Evolutionary conservation across 257 asterid genomes (phyloP).

Genomic region (Nicotiana tabacum): DNA sequence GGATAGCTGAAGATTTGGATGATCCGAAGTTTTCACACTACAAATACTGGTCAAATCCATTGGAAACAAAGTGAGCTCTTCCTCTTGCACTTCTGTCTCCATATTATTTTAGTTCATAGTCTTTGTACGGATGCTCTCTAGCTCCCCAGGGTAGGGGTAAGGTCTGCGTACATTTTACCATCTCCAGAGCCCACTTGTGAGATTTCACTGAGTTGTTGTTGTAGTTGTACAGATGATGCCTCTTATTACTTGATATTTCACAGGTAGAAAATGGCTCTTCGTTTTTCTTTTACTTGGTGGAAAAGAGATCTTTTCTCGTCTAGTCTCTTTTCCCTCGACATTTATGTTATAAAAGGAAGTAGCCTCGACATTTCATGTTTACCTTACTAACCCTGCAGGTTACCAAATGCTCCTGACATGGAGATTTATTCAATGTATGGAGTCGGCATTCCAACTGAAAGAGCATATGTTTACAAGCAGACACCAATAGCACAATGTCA

Average conservation of each 20-base stretch:
- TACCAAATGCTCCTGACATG: conserved; percentile 85
- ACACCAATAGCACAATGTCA: conserved; percentile 54
- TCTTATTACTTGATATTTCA: background rate
- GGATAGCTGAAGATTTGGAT: conserved; percentile 80
- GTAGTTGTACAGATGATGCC: background rate
- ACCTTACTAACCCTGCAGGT: conserved; percentile 27
- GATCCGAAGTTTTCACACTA: conserved; percentile 69
- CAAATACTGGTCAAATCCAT: conserved; percentile 90
- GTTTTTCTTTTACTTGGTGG: background rate
- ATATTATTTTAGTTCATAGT: background rate
- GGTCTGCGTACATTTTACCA: too few species aligned
- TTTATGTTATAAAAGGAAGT: background rate
- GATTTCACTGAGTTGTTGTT: too few species aligned
- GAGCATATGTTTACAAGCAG: conserved; percentile 62
- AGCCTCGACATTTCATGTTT: background rate
- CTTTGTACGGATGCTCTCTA: background rate
- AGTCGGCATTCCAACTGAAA: conserved; percentile 67
- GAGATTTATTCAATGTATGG: conserved; percentile 75
- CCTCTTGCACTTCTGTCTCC: background rate
- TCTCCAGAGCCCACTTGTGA: too few species aligned
- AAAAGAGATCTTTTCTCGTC: background rate
- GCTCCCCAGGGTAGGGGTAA: too few species aligned
- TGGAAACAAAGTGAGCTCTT: conserved; percentile 72
- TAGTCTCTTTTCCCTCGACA: background rate
- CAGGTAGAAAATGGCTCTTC: background rate